Base-by-base conservation (phyloP, 805 yeast genomes). In the Metschnikowia drakensbergensis region DNA sequence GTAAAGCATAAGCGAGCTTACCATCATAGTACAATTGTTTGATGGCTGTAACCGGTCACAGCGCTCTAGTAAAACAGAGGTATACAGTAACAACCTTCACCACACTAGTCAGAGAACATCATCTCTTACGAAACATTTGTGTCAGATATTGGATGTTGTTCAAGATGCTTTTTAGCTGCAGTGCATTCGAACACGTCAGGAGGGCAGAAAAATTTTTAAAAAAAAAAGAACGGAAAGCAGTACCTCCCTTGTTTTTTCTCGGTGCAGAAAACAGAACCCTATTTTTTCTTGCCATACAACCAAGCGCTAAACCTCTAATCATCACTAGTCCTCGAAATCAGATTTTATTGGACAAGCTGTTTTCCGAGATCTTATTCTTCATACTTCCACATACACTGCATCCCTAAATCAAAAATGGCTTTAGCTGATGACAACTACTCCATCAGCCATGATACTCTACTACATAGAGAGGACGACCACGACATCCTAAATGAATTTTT, bases 401-500 rank as follows among this genome's bases (percentile, higher is more conserved):
- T 17, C n/a, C 8, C 33, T 25, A 6, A 7, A 8, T 11, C 29
- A 8, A 27, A 31, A 43, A 60, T 58, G 59, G 56, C 60, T 29
- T 50, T 60, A 25, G 52, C 61, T 29, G 64, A 62, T 46, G 67
- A 62, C 28, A 54, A 54, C 41, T 51, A 54, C 46, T 40, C 58
- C 30, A 50, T 63, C 47, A 66, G 61, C 48, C 60, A 60, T 40
- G 53, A 54, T 43, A 52, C 55, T 40, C 58, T 62, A 37, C 55
- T 53, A 50, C 51, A 51, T 27, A 51, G 59, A 13, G 54, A 56
- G 30, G 69, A 68, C 13, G 73, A 72, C 33, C 75, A 71, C 23
- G 84, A 81, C 51, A 70, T 81, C 32, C 59, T 82, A 39, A 83
- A 79, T 55, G 86, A 82, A 58, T 79, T 79, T 47, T 64, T 79